Base-by-base conservation (phyloP, 345 rosid species). In the Populus ilicifolia region DNA sequence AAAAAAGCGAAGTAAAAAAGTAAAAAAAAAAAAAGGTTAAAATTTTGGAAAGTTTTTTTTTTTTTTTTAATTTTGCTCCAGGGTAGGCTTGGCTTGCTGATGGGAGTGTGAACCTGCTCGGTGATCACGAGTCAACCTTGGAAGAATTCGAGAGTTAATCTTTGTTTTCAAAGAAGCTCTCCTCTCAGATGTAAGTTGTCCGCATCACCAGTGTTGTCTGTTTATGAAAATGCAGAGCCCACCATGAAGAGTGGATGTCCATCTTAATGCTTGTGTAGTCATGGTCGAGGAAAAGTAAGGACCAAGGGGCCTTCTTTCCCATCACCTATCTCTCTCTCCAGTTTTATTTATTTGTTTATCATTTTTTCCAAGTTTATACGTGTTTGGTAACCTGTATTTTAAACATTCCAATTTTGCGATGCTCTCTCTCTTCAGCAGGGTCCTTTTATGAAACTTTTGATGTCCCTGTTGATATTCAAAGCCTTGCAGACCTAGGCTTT, bases 231-330 rank as follows among this genome's bases (percentile, higher is more conserved):
- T 25, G 71, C 74, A 71, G 72, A 78, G 74, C 82, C 88, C 83
- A 70, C 85, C 72, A 70, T 78, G 78, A 56, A 23, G 74, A 79
- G 84, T 85, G 87, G 88, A 83, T 80, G 81, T 79, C 84, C 62
- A 74, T 78, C 77, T 78, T 81, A 69, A 70, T 68, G 78, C 81
- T 82, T 78, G 78, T 38, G 73, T 70, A 78, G 86, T 85, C 76
- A 27, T 67, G 71, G 79, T 83, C 90, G 81, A 74, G 65, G 74
- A 80, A 84, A 84, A 86, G 86, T 77, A 71, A 84, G 81, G 64
- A 75, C 74, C 17, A 79, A 72, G 41, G 78, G 81, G 29, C 77
- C 84, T 75, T 72, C 75, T 70, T 77, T 76, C 64, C 70, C 54
- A 35, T 77, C 78, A 54, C 29, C 50, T 69, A 50, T 61, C 54